phyloP scores from a whole-genome alignment of 2,329 filamentous ascomycete genomes.

The Fusarium sp. region DNA sequence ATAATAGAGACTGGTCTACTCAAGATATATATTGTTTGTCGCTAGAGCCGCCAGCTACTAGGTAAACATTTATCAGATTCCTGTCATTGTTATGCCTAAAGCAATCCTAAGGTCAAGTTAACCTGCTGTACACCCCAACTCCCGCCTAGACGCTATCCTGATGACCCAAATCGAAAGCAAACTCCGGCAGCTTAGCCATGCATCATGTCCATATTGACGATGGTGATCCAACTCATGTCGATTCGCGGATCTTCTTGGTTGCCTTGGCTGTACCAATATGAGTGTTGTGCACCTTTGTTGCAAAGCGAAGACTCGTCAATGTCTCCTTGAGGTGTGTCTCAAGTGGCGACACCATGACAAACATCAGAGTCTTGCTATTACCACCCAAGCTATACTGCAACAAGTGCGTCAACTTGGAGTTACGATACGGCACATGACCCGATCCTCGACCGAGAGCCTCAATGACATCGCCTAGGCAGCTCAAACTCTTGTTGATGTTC shows the following conservation, averaged over 20 bases:
- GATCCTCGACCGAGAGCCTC: slow-evolving; percentile 89
- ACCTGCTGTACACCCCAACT: slow-evolving; percentile 46
- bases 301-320: slow-evolving; percentile 94
- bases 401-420: slow-evolving; percentile 96
- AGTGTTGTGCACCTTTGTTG: slow-evolving; percentile 93
- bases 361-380: slow-evolving; percentile 98
- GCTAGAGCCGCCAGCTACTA: too few relatives aligned
- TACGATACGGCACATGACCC: slow-evolving; percentile 91
- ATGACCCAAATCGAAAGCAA: slow-evolving; percentile 21
- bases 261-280: slow-evolving; percentile 92
- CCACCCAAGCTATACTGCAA: slow-evolving; percentile 95
- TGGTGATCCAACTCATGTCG: slow-evolving; percentile 31
- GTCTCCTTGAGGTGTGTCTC: slow-evolving; percentile 94
- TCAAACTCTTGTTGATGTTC: slow-evolving; percentile 96
- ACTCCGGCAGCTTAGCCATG: slow-evolving; percentile 6
- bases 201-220: too few relatives aligned
- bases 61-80: too few relatives aligned
- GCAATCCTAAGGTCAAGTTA: slow-evolving; percentile 11
- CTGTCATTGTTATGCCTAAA: too few relatives aligned
- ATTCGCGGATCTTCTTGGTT: slow-evolving; percentile 71
- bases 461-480: slow-evolving; percentile 94
- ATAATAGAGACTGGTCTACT: too few relatives aligned
- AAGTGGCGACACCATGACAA: slow-evolving; percentile 96
- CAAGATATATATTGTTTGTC: too few relatives aligned
- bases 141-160: slow-evolving; percentile 39